Evolutionary conservation across 73 alveolate species (phyloP).

Genomic region (Paramecium pentaurelia): DNA sequence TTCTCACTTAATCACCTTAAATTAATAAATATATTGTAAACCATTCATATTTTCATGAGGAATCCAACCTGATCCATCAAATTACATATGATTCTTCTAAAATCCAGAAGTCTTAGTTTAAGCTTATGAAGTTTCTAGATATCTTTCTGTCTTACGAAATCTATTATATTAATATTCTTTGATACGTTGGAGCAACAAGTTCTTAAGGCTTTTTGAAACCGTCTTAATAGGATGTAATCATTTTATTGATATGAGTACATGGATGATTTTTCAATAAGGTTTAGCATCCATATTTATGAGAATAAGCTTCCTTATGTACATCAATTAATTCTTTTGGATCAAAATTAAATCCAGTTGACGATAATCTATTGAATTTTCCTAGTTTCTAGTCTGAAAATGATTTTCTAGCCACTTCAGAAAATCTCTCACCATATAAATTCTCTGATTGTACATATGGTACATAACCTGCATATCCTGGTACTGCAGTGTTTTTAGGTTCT

Average conservation of each 20-base stretch:
- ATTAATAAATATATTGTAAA: not conserved
- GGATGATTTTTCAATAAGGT: slow-evolving; percentile 30
- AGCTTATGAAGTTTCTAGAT: not conserved
- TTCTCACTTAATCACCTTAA: slow-evolving; percentile 28
- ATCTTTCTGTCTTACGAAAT: slow-evolving; percentile 12
- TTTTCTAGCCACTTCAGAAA: not conserved
- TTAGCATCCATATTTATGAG: slow-evolving; percentile 41
- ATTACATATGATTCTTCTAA: slow-evolving; percentile 31
- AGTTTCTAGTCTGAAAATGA: not conserved
- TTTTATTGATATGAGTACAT: not conserved
- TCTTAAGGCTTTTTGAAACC: slow-evolving; percentile 43
- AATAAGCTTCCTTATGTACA: slow-evolving; percentile 1
- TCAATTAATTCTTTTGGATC: slow-evolving; percentile 30
- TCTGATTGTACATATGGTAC: slow-evolving; percentile 52
- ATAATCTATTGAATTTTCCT: slow-evolving; percentile 22
- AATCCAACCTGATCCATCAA: slow-evolving; percentile 37
- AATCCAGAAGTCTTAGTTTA: slow-evolving; percentile 33
- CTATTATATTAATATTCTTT: not conserved
- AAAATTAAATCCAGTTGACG: slow-evolving; percentile 50
- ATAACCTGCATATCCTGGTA: slow-evolving; percentile 62
- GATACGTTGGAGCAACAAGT: slow-evolving; percentile 35
- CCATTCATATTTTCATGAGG: slow-evolving; percentile 47
- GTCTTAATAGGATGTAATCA: slow-evolving; percentile 26
- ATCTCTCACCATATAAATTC: slow-evolving; percentile 44
- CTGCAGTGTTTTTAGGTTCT: slow-evolving; percentile 48